A percentile compares a stretch with the other conserved stretches of the same genome.
These are phyloP conservation scores for Pseudogymnoascus sp. DNA, from an alignment of 2,329 filamentous ascomycete species.

Conservation along the genomic window DNA sequence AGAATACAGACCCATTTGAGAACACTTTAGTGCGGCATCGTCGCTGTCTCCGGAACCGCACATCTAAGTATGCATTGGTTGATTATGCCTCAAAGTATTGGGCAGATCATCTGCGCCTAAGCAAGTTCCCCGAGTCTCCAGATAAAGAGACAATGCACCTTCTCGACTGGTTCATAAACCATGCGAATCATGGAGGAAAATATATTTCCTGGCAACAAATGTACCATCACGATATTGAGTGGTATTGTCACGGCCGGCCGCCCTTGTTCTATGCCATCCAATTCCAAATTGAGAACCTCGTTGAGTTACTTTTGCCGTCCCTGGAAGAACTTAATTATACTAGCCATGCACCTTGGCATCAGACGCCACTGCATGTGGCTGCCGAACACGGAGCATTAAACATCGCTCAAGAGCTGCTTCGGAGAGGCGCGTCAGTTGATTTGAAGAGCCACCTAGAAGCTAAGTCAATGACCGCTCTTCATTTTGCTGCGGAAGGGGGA, in stretches of 20 bases:
- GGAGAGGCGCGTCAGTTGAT: conserved; percentile 10
- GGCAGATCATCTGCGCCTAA: conserved; percentile 12
- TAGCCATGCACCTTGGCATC: not conserved
- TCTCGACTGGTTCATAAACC: conserved; percentile 14
- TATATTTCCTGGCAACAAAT: conserved; percentile 16
- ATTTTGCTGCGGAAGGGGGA: conserved; percentile 14
- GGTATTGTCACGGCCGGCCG: conserved; percentile 8
- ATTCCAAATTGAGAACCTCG: conserved; percentile 10
- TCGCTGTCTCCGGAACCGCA: not conserved
- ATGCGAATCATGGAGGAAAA: not conserved
- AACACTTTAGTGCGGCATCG: not conserved
- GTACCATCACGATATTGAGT: conserved; percentile 15
- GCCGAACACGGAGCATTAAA: conserved; percentile 7
- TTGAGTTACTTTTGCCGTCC: conserved; percentile 7
- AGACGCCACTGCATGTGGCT: conserved; percentile 13
- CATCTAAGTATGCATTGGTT: conserved; percentile 8
- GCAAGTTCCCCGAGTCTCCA: not conserved
- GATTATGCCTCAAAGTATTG: conserved; percentile 13
- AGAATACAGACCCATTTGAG: not conserved
- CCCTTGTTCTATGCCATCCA: conserved; percentile 14
- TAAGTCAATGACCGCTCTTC: conserved; percentile 11
- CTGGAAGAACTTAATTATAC: conserved; percentile 1
- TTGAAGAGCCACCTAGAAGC: conserved; percentile 4
- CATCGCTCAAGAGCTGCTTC: conserved; percentile 10
- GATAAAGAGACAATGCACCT: conserved; percentile 10